Evolutionary conservation across 345 rosid species (phyloP), one percentile per base, ranked within the genome.

Genomic region (Kernera saxatilis): DNA sequence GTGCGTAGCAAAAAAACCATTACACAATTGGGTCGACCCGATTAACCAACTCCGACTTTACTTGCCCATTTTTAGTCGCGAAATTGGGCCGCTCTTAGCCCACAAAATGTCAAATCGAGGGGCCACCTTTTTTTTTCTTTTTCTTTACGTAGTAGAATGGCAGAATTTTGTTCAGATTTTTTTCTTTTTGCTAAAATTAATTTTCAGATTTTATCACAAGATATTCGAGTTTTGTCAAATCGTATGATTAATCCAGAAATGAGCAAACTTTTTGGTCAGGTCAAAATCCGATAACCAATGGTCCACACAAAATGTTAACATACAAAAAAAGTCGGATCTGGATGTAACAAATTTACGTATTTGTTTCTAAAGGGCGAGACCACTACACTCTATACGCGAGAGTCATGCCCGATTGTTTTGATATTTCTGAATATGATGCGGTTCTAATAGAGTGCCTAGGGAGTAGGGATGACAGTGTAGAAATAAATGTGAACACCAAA

Each of bases 401-500:
- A n/a, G n/a, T n/a, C n/a, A n/a, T n/a, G n/a, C n/a, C n/a, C n/a
- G n/a, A n/a, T n/a, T n/a, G n/a, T n/a, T n/a, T n/a, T n/a, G n/a
- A n/a, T n/a, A n/a, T n/a, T n/a, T n/a, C n/a, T n/a, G n/a, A n/a
- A n/a, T n/a, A n/a, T n/a, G 32, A 29, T 29, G 6, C 32, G 32
- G 32, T 29, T 29, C 6, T 29, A 29, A 29, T 8, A 18, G 5
- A 43, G 21, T 25, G 50, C 60, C 30, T 60, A 10, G 61, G 69
- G 69, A 63, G 26, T 15, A 29, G 43, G 26, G 22, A 71, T 54
- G 33, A 44, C 44, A 41, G 25, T 43, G 40, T 54, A n/a, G n/a
- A n/a, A n/a, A n/a, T 55, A 46, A 36, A 65, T 73, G 60, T 73
- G 71, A 7, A 73, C 43, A 56, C 66, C 25, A 46, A 10, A 64